Percentiles rank a stretch among this genome's conserved stretches.
Evolutionary conservation across 2,329 filamentous ascomycete species (phyloP).

Genomic region (Colletotrichum tropicale): DNA sequence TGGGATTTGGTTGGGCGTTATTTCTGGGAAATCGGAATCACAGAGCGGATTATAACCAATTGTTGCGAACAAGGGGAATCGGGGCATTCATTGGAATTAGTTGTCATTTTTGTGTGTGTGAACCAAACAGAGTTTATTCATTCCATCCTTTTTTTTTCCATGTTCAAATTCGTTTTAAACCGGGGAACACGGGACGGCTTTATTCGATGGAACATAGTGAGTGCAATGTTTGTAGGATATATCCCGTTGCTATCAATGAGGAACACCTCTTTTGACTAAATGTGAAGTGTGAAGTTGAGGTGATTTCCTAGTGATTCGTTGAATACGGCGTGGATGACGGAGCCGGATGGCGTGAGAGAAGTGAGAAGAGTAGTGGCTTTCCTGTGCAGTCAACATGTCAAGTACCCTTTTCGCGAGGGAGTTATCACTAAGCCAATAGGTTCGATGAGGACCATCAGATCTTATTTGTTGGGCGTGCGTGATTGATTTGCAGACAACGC

Average conservation of each 20-base stretch:
- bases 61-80: neutral
- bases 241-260: neutral
- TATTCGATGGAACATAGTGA: neutral
- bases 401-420: neutral
- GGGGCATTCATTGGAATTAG: neutral
- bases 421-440: neutral
- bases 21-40: neutral
- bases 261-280: neutral
- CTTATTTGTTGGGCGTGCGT: too few relatives aligned
- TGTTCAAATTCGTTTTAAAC: neutral
- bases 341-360: neutral
- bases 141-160: neutral
- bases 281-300: neutral
- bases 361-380: neutral
- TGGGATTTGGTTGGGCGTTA: neutral
- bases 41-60: conserved; percentile 1
- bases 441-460: neutral
- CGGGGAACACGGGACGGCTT: neutral
- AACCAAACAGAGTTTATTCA: neutral
- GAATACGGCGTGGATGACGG: neutral
- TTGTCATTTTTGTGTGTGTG: neutral
- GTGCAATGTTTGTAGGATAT: neutral
- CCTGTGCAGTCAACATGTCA: neutral
- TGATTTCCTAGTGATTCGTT: neutral
- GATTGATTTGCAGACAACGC: neutral